These are phyloP conservation scores for Chloropicon primus DNA, from an alignment of 139 green algal species.

Conservation along the genomic window DNA sequence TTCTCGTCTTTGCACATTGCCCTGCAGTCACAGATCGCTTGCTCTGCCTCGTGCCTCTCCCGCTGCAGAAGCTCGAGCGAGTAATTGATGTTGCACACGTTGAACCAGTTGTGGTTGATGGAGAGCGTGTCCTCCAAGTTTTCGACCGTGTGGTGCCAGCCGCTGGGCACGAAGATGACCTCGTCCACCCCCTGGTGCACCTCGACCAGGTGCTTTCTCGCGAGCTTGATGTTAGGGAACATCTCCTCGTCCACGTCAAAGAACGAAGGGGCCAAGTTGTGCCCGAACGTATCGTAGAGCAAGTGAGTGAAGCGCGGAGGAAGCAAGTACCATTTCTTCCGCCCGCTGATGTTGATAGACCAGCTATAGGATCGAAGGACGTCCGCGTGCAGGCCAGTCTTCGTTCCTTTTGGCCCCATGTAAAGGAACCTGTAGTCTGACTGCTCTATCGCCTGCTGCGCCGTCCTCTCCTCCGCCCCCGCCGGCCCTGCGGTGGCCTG, in stretches of 20 bases:
- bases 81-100: conserved; percentile 41
- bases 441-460: not conserved
- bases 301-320: conserved; percentile 39
- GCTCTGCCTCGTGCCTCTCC: conserved; percentile 28
- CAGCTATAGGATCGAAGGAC: conserved; percentile 72
- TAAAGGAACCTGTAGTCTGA: conserved; percentile 77
- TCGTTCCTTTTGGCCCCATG: conserved; percentile 50
- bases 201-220: conserved; percentile 14
- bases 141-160: conserved; percentile 75
- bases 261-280: not conserved
- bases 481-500: not conserved
- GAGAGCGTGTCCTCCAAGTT: conserved; percentile 61
- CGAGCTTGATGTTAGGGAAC: not conserved
- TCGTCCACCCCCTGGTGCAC: conserved; percentile 52
- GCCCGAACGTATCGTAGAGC: conserved; percentile 27
- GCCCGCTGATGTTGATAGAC: conserved; percentile 55
- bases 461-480: conserved; percentile 1
- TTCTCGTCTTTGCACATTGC: conserved; percentile 2
- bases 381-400: conserved; percentile 70
- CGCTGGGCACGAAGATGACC: conserved; percentile 78
- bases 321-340: conserved; percentile 64
- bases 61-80: conserved; percentile 25
- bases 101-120: conserved; percentile 78
- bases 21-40: conserved; percentile 50
- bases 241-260: not conserved